Evolutionary conservation across 148 eudicot species (phyloP).

Genomic region (Fagopyrum esculentum): DNA sequence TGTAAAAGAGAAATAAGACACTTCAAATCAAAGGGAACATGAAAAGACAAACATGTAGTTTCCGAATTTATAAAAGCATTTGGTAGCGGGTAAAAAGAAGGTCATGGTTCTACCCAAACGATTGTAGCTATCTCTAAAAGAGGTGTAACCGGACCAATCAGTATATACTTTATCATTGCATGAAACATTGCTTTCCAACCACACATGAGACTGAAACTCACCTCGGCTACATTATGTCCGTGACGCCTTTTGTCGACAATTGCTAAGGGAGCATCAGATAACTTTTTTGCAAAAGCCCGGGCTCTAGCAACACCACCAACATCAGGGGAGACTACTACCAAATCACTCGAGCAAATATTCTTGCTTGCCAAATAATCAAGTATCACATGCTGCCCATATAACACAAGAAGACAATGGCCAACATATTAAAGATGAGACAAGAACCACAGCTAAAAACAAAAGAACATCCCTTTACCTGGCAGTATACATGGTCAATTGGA

Average conservation of each 20-base stretch:
- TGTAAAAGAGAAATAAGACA: neutral
- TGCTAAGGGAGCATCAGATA: constrained; percentile 67
- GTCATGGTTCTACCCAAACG: neutral
- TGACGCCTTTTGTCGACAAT: constrained; percentile 68
- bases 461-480: constrained; percentile 31
- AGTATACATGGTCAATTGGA: constrained; percentile 61
- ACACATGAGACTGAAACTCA: constrained; percentile 12
- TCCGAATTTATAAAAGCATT: too few species aligned
- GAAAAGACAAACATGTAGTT: too few species aligned
- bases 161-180: neutral
- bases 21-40: neutral
- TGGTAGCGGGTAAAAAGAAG: too few species aligned
- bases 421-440: neutral
- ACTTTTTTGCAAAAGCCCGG: constrained; percentile 59
- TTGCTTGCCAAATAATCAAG: constrained; percentile 74
- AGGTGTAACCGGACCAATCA: neutral
- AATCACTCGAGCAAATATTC: constrained; percentile 38
- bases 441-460: neutral
- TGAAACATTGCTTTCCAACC: neutral
- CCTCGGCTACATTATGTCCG: constrained; percentile 68
- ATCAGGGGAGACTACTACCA: constrained; percentile 70
- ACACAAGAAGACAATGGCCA: neutral
- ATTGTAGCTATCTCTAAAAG: neutral
- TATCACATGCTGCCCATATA: constrained; percentile 41
- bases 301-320: constrained; percentile 79